Percentiles rank a stretch among this genome's conserved stretches.
These are phyloP conservation scores for Oidiodendron maius DNA, from an alignment of 495 filamentous ascomycete genomes.

Conservation along the genomic window DNA sequence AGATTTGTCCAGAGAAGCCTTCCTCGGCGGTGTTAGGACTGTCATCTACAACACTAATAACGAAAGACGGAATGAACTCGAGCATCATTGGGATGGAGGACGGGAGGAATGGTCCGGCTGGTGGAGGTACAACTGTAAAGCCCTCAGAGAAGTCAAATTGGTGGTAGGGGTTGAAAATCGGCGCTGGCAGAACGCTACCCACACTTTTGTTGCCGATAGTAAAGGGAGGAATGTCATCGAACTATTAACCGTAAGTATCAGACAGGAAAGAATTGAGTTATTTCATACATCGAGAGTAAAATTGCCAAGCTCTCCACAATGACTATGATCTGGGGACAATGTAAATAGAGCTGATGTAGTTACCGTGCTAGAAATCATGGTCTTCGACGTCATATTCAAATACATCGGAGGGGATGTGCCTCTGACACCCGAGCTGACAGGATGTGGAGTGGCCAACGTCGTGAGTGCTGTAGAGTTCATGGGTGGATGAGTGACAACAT, in stretches of 20 bases:
- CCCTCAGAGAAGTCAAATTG: slow-evolving; percentile 25
- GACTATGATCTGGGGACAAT: slow-evolving; percentile 7
- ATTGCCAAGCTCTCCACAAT: slow-evolving; percentile 19
- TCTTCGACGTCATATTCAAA: neutral
- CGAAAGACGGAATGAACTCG: slow-evolving; percentile 23
- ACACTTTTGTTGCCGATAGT: slow-evolving; percentile 4
- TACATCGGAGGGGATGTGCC: neutral
- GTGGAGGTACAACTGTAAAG: slow-evolving; percentile 25
- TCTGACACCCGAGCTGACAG: neutral
- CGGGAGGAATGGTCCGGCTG: slow-evolving; percentile 20
- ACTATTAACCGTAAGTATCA: slow-evolving; percentile 13
- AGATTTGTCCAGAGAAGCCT: slow-evolving; percentile 19
- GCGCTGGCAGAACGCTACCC: slow-evolving; percentile 11
- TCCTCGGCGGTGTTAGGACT: slow-evolving; percentile 17
- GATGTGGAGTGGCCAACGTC: neutral
- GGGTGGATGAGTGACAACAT: neutral
- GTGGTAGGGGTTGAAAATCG: slow-evolving; percentile 23
- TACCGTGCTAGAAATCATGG: neutral
- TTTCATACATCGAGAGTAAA: slow-evolving; percentile 21
- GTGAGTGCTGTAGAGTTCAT: neutral
- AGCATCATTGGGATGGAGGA: slow-evolving; percentile 14
- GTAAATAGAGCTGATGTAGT: slow-evolving; percentile 2
- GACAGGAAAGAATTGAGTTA: neutral
- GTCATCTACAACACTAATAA: slow-evolving; percentile 8
- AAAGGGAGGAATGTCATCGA: slow-evolving; percentile 24